These are phyloP conservation scores for Naganishia liquefaciens DNA, from an alignment of 1,284 basidiomycete species.

Conservation along the genomic window DNA sequence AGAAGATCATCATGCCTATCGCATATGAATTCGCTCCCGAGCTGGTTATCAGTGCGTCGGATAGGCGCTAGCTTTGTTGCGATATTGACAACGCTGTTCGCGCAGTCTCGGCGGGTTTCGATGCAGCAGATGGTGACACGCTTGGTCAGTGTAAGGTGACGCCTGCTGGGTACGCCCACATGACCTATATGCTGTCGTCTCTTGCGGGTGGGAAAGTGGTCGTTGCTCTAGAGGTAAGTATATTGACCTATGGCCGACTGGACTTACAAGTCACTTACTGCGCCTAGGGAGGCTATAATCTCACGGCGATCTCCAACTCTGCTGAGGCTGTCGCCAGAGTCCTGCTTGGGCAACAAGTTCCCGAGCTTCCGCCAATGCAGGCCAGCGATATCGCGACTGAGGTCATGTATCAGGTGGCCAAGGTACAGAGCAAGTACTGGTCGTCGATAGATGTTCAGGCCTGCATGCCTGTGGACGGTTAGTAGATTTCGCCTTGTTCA, in stretches of 20 bases:
- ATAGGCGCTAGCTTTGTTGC: neutral
- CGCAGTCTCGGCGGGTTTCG: conserved; percentile 94
- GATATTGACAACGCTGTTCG: neutral
- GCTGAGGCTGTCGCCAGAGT: conserved; percentile 81
- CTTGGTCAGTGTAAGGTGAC: conserved; percentile 88
- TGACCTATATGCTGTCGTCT: conserved; percentile 94
- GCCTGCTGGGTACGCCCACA: conserved; percentile 94
- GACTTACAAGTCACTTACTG: conserved; percentile 26
- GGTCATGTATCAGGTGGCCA: conserved; percentile 81
- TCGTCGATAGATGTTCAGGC: conserved; percentile 74
- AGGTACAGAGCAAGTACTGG: conserved; percentile 88
- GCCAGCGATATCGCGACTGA: conserved; percentile 78
- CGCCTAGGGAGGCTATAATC: conserved; percentile 87
- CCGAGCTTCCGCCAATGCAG: conserved; percentile 66
- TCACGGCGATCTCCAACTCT: conserved; percentile 83
- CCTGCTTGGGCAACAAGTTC: conserved; percentile 81
- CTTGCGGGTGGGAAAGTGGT: conserved; percentile 86
- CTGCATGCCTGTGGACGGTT: conserved; percentile 67
- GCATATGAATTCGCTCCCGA: conserved; percentile 95
- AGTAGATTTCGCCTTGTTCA: conserved; percentile 11
- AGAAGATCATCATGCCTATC: conserved; percentile 94
- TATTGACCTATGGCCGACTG: neutral
- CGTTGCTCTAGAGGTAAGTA: conserved; percentile 83
- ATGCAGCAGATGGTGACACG: conserved; percentile 89
- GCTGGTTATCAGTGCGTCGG: conserved; percentile 82